Conservation (phyloP, 441 rosid species). For the Geranium incanum region DNA sequence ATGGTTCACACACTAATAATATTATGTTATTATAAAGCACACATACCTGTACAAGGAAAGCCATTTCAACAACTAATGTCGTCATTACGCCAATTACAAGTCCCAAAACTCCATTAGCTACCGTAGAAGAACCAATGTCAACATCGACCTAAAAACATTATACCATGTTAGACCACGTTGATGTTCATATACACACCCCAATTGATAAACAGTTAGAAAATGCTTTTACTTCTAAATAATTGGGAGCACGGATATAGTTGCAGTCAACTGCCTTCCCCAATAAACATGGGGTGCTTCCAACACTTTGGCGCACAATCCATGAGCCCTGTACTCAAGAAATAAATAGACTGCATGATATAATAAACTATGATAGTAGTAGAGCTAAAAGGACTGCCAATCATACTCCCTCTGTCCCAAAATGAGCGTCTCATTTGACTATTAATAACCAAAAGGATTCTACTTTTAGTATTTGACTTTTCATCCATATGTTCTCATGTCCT, state of each 20-base stretch:
- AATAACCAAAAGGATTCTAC: not conserved
- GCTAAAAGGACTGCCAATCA: not conserved
- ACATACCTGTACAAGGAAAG: slow-evolving; percentile 95
- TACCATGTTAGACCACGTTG: slow-evolving; percentile 16
- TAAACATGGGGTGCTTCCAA: slow-evolving; percentile 97
- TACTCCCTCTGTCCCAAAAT: not conserved
- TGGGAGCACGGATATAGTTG: slow-evolving; percentile 78
- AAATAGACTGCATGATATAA: not conserved
- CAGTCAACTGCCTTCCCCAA: slow-evolving; percentile 96
- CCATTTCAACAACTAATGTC: slow-evolving; percentile 94
- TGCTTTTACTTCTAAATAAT: slow-evolving; percentile 63
- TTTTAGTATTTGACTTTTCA: not conserved
- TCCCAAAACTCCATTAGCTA: slow-evolving; percentile 97
- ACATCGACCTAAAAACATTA: slow-evolving; percentile 65
- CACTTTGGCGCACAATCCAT: slow-evolving; percentile 98
- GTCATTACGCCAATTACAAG: slow-evolving; percentile 88
- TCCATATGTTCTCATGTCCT: not conserved
- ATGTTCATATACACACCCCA: not conserved
- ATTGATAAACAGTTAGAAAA: slow-evolving; percentile 5
- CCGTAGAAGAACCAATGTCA: slow-evolving; percentile 96
- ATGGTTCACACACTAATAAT: not conserved
- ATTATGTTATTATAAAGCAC: slow-evolving; percentile 2
- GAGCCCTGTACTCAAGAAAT: slow-evolving; percentile 57
- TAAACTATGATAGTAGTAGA: not conserved
- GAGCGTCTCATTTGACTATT: not conserved